A percentile compares a stretch with the other conserved stretches of the same genome.
Conservation (phyloP, 1,139 yeast genomes). For the Candida mesenterica region DNA sequence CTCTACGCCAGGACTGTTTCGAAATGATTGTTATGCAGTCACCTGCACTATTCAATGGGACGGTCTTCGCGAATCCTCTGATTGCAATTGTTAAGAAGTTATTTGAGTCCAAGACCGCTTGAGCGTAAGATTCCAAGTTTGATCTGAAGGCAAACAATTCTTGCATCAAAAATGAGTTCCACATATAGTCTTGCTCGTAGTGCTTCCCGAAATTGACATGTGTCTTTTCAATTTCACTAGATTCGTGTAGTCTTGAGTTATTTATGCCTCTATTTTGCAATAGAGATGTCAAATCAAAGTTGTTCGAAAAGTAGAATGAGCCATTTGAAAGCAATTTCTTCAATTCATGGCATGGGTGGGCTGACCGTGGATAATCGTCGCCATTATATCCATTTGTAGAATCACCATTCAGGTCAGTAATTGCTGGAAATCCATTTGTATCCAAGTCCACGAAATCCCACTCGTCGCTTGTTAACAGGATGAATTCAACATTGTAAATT, state of each 20-base stretch:
- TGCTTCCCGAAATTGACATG: conserved; percentile 35
- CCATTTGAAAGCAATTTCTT: conserved; percentile 80
- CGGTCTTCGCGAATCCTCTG: conserved; percentile 90
- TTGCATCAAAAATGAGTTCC: conserved; percentile 91
- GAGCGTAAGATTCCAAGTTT: conserved; percentile 60
- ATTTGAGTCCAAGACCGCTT: conserved; percentile 62
- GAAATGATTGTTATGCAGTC: conserved; percentile 80
- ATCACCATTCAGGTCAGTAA: not conserved
- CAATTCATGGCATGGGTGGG: conserved; percentile 83
- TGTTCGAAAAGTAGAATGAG: conserved; percentile 87
- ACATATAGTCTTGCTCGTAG: conserved; percentile 85
- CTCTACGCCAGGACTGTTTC: conserved; percentile 91
- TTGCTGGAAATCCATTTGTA: conserved; percentile 58
- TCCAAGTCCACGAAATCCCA: conserved; percentile 80
- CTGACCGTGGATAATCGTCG: conserved; percentile 33
- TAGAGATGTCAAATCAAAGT: conserved; percentile 84
- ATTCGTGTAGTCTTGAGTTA: conserved; percentile 12
- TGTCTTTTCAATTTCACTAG: conserved; percentile 25
- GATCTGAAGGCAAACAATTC: conserved; percentile 76
- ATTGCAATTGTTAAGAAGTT: conserved; percentile 87
- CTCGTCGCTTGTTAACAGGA: conserved; percentile 63
- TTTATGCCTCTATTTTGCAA: conserved; percentile 69
- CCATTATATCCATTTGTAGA: conserved; percentile 5
- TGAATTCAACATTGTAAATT: conserved; percentile 81
- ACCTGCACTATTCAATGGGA: conserved; percentile 48